phyloP scores from a whole-genome alignment of 805 yeast species.

The Nakazawaea wickerhamii region DNA sequence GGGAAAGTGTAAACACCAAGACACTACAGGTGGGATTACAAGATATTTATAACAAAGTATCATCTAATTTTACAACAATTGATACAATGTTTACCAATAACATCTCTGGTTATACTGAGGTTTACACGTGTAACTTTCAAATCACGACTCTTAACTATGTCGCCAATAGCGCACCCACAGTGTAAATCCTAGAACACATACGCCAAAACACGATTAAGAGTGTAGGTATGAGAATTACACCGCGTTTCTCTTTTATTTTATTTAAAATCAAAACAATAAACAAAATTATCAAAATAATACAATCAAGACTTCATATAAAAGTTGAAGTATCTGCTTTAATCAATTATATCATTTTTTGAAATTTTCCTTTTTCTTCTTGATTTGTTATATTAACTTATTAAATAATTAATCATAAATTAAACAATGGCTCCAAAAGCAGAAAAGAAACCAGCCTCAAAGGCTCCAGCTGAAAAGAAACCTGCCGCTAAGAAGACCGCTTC shows the following conservation, averaged over 20 bases:
- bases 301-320: not conserved
- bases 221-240: not conserved
- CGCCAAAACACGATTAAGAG: not conserved
- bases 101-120: not conserved
- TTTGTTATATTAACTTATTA: not conserved
- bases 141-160: not conserved
- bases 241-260: not conserved
- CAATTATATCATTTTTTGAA: not conserved
- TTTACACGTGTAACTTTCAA: not conserved
- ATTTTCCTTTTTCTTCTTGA: not conserved
- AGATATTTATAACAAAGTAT: not conserved
- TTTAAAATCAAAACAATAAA: not conserved
- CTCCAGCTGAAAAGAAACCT: conserved; percentile 94
- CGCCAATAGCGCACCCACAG: too few species aligned
- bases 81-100: too few species aligned
- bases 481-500: conserved; percentile 90
- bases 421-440: conserved; percentile 65
- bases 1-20: not conserved
- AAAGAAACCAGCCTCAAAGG: conserved; percentile 83
- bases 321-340: not conserved
- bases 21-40: not conserved
- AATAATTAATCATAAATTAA: not conserved
- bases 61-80: too few species aligned
- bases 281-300: not conserved
- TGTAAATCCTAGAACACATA: not conserved